Base-by-base conservation (phyloP, 306 rosid genomes). In the Calophaca sinica region DNA sequence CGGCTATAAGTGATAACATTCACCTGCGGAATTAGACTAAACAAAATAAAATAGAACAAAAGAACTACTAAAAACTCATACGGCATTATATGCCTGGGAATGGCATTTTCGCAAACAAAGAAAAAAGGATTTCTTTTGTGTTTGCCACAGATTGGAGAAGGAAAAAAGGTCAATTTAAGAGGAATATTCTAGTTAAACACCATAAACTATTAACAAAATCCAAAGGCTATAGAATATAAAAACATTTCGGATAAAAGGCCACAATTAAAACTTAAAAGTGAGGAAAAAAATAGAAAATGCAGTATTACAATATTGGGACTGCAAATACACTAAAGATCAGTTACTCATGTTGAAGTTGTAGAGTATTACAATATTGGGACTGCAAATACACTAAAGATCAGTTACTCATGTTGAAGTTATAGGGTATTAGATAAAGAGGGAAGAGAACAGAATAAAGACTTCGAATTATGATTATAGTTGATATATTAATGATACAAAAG, bases 221-320 rank as follows among this genome's bases (percentile, higher is more conserved):
- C 5, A 39, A n/a, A 76, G n/a, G 49, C 35, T 12, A n/a, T 13
- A 31, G 46, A 31, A 20, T 29, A 39, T 8, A 64, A 7, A 10
- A 9, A 60, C 26, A n/a, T 50, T 15, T 41, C 72, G 3, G 44
- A 33, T 51, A 55, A 35, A 55, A 54, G 1, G 15, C 46, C 57
- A 75, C 31, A 44, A 9, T 6, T 13, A 14, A 54, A 7, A 62
- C 11, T 13, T 3, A 62, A 51, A 50, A 31, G n/a, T 59, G 35
- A 10, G 12, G 33, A 36, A 57, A 13, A 48, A 54, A 28, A 9
- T n/a, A n/a, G n/a, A n/a, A n/a, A n/a, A n/a, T n/a, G 41, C 9
- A 57, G 8, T 39, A 68, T 68, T 44, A 35, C 68, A 69, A 42
- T 45, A 44, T 54, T 54, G 53, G 44, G 70, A 62, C 14, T 41